phyloP scores from a whole-genome alignment of 495 filamentous ascomycete species.

The Zalerion maritima region DNA sequence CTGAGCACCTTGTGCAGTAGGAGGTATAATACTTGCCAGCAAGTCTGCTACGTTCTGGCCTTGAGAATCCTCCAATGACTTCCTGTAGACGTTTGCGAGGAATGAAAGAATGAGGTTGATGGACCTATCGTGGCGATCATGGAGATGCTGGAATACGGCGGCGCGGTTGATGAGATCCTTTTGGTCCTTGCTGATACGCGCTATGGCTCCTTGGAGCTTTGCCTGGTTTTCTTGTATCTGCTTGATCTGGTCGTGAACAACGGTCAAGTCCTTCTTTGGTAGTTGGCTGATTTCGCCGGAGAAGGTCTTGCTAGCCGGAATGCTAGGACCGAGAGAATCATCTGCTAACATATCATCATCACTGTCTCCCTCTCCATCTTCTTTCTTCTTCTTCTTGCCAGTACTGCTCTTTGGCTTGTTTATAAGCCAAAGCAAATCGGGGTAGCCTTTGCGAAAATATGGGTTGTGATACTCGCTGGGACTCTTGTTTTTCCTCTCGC shows the following conservation, averaged over 20 bases:
- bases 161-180: conserved; percentile 82
- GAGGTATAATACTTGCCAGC: conserved; percentile 50
- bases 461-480: conserved; percentile 96
- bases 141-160: conserved; percentile 73
- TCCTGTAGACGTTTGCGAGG: conserved; percentile 89
- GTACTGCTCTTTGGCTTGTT: conserved; percentile 78
- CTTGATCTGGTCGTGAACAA: conserved; percentile 64
- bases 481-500: conserved; percentile 90
- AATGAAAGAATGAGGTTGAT: conserved; percentile 97
- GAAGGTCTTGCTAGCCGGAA: conserved; percentile 8
- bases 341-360: conserved; percentile 46
- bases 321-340: conserved; percentile 17
- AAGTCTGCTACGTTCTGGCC: conserved; percentile 59
- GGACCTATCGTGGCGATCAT: conserved; percentile 91
- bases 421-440: conserved; percentile 92
- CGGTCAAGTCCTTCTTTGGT: conserved; percentile 63
- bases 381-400: conserved; percentile 34
- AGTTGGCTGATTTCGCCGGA: conserved; percentile 33
- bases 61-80: conserved; percentile 41
- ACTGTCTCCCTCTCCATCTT: conserved; percentile 55
- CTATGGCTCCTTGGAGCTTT: conserved; percentile 66
- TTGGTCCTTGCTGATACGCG: conserved; percentile 67
- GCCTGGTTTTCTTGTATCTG: conserved; percentile 71
- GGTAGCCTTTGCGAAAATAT: conserved; percentile 86
- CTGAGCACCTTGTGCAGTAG: conserved; percentile 41